These are phyloP conservation scores for Leccinum incarnatum DNA, from an alignment of 768 basidiomycete genomes.

Conservation along the genomic window DNA sequence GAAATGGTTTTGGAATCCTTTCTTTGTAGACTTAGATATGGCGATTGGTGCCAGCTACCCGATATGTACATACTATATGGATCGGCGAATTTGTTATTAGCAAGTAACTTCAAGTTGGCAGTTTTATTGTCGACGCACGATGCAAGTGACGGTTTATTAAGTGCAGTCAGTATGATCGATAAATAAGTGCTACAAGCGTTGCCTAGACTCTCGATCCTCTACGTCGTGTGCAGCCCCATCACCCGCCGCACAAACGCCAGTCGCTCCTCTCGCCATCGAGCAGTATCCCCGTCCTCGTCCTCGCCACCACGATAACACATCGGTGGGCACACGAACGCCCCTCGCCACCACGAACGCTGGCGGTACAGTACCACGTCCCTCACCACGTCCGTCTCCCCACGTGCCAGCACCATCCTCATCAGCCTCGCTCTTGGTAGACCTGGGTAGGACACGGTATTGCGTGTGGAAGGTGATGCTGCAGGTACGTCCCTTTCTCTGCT, in stretches of 20 bases:
- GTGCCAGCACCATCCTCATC: conserved; percentile 48
- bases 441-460: too few relatives aligned
- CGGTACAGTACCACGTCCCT: conserved; percentile 57
- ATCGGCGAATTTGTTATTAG: background rate
- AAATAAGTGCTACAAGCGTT: background rate
- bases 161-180: background rate
- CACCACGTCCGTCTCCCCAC: conserved; percentile 47
- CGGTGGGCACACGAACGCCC: conserved; percentile 44
- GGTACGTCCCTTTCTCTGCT: too few relatives aligned
- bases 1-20: conserved; percentile 49
- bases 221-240: conserved; percentile 4
- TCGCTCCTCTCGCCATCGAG: conserved; percentile 16
- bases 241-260: conserved; percentile 13
- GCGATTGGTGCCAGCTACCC: background rate
- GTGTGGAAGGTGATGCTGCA: too few relatives aligned
- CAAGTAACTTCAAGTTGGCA: background rate
- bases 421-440: conserved; percentile 37
- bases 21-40: background rate
- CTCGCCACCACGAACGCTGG: conserved; percentile 38
- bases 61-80: background rate
- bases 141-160: too few relatives aligned
- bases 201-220: background rate
- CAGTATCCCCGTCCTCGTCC: background rate
- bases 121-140: too few relatives aligned
- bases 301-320: conserved; percentile 42